These are phyloP conservation scores for Blepharisma stoltei DNA, from an alignment of 73 alveolate species.

Conservation along the genomic window DNA sequence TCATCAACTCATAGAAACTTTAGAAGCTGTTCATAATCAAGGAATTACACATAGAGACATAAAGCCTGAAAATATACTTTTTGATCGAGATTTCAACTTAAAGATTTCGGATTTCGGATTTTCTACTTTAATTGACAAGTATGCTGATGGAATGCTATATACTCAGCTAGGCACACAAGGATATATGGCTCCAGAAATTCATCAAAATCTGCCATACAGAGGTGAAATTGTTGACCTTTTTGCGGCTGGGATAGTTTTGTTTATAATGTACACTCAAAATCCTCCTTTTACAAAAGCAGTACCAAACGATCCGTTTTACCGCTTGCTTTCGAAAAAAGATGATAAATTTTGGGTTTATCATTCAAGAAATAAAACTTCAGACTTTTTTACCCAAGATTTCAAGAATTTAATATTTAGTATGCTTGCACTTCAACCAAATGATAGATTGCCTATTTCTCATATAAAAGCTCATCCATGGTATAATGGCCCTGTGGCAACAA, in stretches of 20 bases:
- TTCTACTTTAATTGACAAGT: slow-evolving; percentile 61
- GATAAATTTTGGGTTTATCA: slow-evolving; percentile 59
- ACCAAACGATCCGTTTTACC: slow-evolving; percentile 51
- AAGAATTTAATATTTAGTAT: not conserved
- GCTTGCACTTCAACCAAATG: not conserved
- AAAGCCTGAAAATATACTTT: slow-evolving; percentile 78
- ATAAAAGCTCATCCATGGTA: slow-evolving; percentile 6
- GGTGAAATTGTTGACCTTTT: slow-evolving; percentile 56
- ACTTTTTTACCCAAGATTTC: slow-evolving; percentile 33
- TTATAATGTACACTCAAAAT: slow-evolving; percentile 56
- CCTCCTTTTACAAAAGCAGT: slow-evolving; percentile 61
- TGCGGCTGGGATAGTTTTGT: slow-evolving; percentile 53
- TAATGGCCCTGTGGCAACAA: slow-evolving; percentile 40
- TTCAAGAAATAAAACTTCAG: slow-evolving; percentile 47
- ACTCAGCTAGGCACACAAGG: slow-evolving; percentile 61
- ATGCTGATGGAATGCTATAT: slow-evolving; percentile 40
- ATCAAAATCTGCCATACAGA: slow-evolving; percentile 37
- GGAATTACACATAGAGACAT: slow-evolving; percentile 80
- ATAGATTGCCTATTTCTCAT: not conserved
- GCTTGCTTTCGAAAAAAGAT: slow-evolving; percentile 44
- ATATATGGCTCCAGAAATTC: slow-evolving; percentile 72
- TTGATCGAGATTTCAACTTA: slow-evolving; percentile 53
- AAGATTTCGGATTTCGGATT: slow-evolving; percentile 86
- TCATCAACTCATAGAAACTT: slow-evolving; percentile 67
- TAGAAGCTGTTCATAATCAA: slow-evolving; percentile 63